These are phyloP conservation scores for Lentinula raphanica DNA, from an alignment of 768 basidiomycete species.

Conservation along the genomic window DNA sequence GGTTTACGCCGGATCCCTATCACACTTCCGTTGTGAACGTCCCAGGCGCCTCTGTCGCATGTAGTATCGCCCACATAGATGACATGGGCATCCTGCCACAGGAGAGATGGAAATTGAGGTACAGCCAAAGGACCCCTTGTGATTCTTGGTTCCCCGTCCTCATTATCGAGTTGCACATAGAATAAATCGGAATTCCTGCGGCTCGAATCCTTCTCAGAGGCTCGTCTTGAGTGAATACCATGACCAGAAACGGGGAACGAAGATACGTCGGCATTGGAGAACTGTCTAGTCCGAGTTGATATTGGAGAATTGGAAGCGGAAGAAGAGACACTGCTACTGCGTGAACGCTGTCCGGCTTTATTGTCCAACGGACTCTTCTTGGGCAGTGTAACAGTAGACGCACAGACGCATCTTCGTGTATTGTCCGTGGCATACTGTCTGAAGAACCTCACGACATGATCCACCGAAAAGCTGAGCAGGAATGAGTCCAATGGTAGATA, in stretches of 20 bases:
- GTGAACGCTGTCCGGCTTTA: conserved; percentile 47
- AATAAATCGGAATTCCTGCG: conserved; percentile 46
- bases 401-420: conserved; percentile 64
- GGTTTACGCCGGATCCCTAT: conserved; percentile 70
- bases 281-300: conserved; percentile 43
- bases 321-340: conserved; percentile 51
- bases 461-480: conserved; percentile 60
- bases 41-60: conserved; percentile 80
- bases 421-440: conserved; percentile 55
- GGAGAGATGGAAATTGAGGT: conserved; percentile 30
- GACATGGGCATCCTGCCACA: conserved; percentile 59
- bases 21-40: conserved; percentile 46
- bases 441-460: conserved; percentile 58
- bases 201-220: conserved; percentile 60
- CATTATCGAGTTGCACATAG: conserved; percentile 39
- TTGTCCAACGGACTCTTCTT: conserved; percentile 40
- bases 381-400: conserved; percentile 34
- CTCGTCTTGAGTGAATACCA: conserved; percentile 68
- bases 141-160: conserved; percentile 32
- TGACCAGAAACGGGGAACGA: conserved; percentile 79
- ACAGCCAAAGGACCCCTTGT: conserved; percentile 12
- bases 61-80: conserved; percentile 48
- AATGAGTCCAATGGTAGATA: conserved; percentile 64
- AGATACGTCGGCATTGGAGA: conserved; percentile 42
- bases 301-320: conserved; percentile 41